A percentile compares a stretch with the other conserved stretches of the same genome.
Evolutionary conservation across 2,329 filamentous ascomycete species (phyloP).

Genomic region (Cordyceps farinosa): DNA sequence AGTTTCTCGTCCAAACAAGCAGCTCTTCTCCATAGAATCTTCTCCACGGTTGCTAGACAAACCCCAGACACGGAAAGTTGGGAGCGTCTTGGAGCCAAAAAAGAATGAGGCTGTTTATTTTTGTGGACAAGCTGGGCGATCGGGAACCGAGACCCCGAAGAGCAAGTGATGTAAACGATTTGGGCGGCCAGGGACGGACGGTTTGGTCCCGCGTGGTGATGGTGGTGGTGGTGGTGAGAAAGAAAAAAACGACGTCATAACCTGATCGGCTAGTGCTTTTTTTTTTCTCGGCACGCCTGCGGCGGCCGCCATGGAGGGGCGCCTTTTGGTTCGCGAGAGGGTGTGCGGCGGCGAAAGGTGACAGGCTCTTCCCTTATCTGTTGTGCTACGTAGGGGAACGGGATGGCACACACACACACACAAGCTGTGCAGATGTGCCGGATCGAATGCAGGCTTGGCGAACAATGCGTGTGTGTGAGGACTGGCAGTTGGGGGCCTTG

Average conservation of each 20-base stretch:
- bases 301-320: neutral
- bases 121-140: neutral
- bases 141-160: too few species aligned
- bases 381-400: neutral
- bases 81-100: neutral
- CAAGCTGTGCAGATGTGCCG: too few species aligned
- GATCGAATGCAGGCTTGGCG: too few species aligned
- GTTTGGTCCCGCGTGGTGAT: too few species aligned
- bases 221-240: too few species aligned
- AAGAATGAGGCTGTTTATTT: neutral
- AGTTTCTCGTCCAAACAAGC: slow-evolving; percentile 8
- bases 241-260: neutral
- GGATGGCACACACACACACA: too few species aligned
- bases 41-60: neutral
- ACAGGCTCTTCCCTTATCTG: neutral
- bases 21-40: slow-evolving; percentile 5
- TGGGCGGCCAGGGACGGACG: neutral
- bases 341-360: too few species aligned
- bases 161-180: neutral
- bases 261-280: too few species aligned
- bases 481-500: too few species aligned
- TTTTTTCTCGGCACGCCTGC: neutral
- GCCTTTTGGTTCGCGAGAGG: neutral
- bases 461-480: too few species aligned
- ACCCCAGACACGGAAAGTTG: neutral